Evolutionary conservation across 2,329 filamentous ascomycete genomes (phyloP).

Genomic region (Penicillium sp.): DNA sequence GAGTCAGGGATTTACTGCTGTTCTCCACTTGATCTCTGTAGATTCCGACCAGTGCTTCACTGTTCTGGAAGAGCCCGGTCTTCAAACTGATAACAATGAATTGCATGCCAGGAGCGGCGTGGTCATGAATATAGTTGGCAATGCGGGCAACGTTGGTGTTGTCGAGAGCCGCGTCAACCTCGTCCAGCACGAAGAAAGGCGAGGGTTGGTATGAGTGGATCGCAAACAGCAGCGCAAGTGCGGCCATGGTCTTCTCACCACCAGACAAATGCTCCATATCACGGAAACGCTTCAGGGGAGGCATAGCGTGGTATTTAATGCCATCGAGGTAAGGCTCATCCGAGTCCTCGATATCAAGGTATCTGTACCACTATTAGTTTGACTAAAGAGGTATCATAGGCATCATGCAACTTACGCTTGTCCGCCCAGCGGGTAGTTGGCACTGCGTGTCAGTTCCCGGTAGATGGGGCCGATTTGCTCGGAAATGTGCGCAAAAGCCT

Average conservation of each 20-base stretch:
- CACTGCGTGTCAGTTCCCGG: slow-evolving; percentile 87
- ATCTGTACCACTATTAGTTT: slow-evolving; percentile 42
- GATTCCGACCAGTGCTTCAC: slow-evolving; percentile 91
- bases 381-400: neutral
- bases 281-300: slow-evolving; percentile 93
- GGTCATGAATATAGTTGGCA: slow-evolving; percentile 92
- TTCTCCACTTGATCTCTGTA: slow-evolving; percentile 95
- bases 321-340: slow-evolving; percentile 94
- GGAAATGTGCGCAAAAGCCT: slow-evolving; percentile 90
- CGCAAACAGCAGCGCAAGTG: slow-evolving; percentile 91
- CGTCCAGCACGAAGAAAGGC: slow-evolving; percentile 97
- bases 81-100: slow-evolving; percentile 98
- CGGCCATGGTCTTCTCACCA: slow-evolving; percentile 98
- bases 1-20: slow-evolving; percentile 83
- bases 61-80: slow-evolving; percentile 92
- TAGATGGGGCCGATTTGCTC: slow-evolving; percentile 94
- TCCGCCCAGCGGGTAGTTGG: slow-evolving; percentile 91
- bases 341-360: slow-evolving; percentile 93
- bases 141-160: slow-evolving; percentile 96
- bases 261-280: slow-evolving; percentile 99
- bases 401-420: slow-evolving; percentile 50
- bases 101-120: slow-evolving; percentile 95
- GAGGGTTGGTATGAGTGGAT: slow-evolving; percentile 95
- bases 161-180: slow-evolving; percentile 97
- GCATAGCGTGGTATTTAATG: slow-evolving; percentile 99